These are phyloP conservation scores for Nicotiana tomentosiformis DNA, from an alignment of 257 asterid species.

Conservation along the genomic window DNA sequence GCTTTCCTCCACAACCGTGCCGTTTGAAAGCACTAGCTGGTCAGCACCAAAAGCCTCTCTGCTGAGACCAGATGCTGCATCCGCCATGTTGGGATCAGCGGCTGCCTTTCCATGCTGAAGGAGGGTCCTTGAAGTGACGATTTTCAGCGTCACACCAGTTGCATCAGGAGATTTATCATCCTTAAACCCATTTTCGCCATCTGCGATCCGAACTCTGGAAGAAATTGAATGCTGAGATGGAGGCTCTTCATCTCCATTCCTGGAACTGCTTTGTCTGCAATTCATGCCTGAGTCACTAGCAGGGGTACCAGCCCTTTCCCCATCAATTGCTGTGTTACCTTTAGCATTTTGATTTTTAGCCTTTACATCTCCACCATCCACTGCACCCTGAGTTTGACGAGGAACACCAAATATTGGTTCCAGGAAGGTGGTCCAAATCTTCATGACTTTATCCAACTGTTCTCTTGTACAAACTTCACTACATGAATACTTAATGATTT, in stretches of 20 bases:
- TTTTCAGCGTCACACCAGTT: slow-evolving; percentile 23
- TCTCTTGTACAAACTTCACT: slow-evolving; percentile 78
- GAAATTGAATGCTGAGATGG: slow-evolving; percentile 34
- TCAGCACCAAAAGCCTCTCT: slow-evolving; percentile 35
- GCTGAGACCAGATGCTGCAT: slow-evolving; percentile 29
- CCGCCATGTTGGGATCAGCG: slow-evolving; percentile 25
- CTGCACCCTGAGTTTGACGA: slow-evolving; percentile 32
- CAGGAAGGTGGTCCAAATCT: slow-evolving; percentile 71
- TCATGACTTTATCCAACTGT: slow-evolving; percentile 65
- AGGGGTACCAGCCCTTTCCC: slow-evolving; percentile 33
- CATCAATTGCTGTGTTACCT: slow-evolving; percentile 17
- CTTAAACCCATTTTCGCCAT: slow-evolving; percentile 30
- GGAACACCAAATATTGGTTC: slow-evolving; percentile 71
- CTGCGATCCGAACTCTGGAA: slow-evolving; percentile 20
- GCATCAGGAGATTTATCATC: slow-evolving; percentile 26
- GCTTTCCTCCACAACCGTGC: slow-evolving; percentile 29
- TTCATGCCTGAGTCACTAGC: slow-evolving; percentile 27
- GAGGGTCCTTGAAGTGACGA: slow-evolving; percentile 19
- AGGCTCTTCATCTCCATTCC: slow-evolving; percentile 26
- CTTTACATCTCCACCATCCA: slow-evolving; percentile 32
- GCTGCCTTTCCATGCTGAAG: slow-evolving; percentile 32
- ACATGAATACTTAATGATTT: slow-evolving; percentile 71
- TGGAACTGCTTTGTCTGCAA: slow-evolving; percentile 23
- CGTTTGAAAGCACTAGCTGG: slow-evolving; percentile 27
- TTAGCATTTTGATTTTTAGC: slow-evolving; percentile 22